A percentile compares a stretch with the other conserved stretches of the same genome.
Evolutionary conservation across 2,329 filamentous ascomycete genomes (phyloP).

Genomic region (Myriosclerotinia scirpicola): DNA sequence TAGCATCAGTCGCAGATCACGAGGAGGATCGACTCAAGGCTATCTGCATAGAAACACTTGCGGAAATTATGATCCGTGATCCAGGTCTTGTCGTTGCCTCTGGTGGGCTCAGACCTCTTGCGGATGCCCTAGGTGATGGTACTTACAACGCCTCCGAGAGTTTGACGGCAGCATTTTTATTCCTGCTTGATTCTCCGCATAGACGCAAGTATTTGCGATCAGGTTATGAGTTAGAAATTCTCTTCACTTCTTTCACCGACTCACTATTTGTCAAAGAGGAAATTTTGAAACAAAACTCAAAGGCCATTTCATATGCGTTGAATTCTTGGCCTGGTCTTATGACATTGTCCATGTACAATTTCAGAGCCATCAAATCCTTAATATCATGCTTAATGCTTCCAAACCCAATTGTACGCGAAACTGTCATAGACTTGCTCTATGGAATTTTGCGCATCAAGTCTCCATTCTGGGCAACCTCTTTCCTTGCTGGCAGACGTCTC

Average conservation of each 20-base stretch:
- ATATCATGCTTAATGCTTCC: conserved; percentile 62
- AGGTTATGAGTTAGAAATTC: conserved; percentile 83
- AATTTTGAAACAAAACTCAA: conserved; percentile 79
- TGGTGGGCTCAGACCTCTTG: conserved; percentile 81
- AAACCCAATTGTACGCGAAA: conserved; percentile 61
- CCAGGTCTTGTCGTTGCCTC: conserved; percentile 78
- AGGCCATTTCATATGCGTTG: conserved; percentile 86
- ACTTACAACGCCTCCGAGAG: conserved; percentile 92
- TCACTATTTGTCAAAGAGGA: conserved; percentile 61
- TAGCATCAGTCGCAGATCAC: conserved; percentile 86
- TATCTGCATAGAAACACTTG: conserved; percentile 89
- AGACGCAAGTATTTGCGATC: conserved; percentile 80
- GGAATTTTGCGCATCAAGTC: conserved; percentile 82
- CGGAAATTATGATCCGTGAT: conserved; percentile 86
- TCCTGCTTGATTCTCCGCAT: conserved; percentile 81
- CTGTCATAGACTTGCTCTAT: conserved; percentile 86
- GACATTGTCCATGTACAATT: conserved; percentile 83
- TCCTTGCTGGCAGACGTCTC: conserved; percentile 84
- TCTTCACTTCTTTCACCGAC: conserved; percentile 93
- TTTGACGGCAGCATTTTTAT: conserved; percentile 81
- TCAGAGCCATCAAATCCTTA: conserved; percentile 79
- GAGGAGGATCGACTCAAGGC: conserved; percentile 70
- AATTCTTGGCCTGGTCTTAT: conserved; percentile 94
- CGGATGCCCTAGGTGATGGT: conserved; percentile 88
- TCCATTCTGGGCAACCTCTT: conserved; percentile 91